Percentiles rank a stretch among this genome's conserved stretches.
Conservation (phyloP, 2,329 filamentous ascomycete genomes). For the Fusarium guadeloupense region DNA sequence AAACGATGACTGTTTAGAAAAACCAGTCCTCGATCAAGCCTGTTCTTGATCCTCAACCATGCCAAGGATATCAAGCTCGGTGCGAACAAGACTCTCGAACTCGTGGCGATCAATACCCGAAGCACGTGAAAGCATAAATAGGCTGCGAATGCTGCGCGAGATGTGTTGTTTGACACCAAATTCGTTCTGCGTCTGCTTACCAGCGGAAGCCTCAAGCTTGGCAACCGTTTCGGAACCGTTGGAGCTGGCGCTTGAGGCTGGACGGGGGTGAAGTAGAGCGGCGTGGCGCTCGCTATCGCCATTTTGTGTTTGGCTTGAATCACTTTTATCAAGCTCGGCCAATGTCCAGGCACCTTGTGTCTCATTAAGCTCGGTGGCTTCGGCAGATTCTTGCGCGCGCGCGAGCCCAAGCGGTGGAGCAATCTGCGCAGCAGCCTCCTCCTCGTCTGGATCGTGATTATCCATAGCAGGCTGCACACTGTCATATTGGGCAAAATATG, state of each 20-base stretch:
- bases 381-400: slow-evolving; percentile 25
- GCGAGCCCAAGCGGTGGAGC: slow-evolving; percentile 48
- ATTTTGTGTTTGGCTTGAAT: slow-evolving; percentile 42
- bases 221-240: slow-evolving; percentile 68
- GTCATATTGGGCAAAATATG: slow-evolving; percentile 81
- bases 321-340: slow-evolving; percentile 55
- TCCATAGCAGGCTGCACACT: slow-evolving; percentile 83
- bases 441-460: slow-evolving; percentile 82
- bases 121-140: slow-evolving; percentile 75
- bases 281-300: slow-evolving; percentile 47
- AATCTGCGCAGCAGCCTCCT: slow-evolving; percentile 47
- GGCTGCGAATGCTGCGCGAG: slow-evolving; percentile 77
- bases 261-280: slow-evolving; percentile 65
- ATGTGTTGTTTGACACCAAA: slow-evolving; percentile 83
- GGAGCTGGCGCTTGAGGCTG: slow-evolving; percentile 66
- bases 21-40: slow-evolving; percentile 3
- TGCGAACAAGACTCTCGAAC: slow-evolving; percentile 76
- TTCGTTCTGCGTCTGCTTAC: slow-evolving; percentile 70
- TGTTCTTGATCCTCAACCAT: slow-evolving; percentile 70
- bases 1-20: neutral
- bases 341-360: slow-evolving; percentile 54
- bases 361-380: slow-evolving; percentile 39
- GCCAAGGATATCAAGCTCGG: slow-evolving; percentile 74
- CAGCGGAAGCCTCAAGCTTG: slow-evolving; percentile 65
- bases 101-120: slow-evolving; percentile 79